Evolutionary conservation across 305 asterid species (phyloP).

Genomic region (Fraxinus xanthoxyloides): DNA sequence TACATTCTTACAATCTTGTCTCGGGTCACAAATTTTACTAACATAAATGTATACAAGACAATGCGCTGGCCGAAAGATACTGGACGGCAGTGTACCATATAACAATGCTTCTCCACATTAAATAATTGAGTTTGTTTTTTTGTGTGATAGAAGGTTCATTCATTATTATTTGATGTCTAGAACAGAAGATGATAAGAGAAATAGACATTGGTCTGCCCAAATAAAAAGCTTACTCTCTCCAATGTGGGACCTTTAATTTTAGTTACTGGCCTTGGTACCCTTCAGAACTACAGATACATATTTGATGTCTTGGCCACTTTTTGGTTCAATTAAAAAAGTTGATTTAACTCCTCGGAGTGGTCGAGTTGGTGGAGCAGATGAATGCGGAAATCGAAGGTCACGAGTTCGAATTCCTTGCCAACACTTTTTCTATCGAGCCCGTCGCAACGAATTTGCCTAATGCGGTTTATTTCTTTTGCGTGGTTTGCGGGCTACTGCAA

Average conservation of each 20-base stretch:
- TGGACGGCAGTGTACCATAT: neutral
- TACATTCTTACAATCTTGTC: neutral
- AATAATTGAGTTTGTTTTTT: slow-evolving; percentile 24
- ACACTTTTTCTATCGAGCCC: too few relatives aligned
- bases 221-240: neutral
- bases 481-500: too few relatives aligned
- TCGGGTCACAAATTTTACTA: neutral
- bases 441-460: too few relatives aligned
- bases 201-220: slow-evolving; percentile 4
- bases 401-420: too few relatives aligned
- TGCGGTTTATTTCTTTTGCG: too few relatives aligned
- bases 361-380: too few relatives aligned
- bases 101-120: neutral
- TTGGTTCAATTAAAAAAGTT: neutral
- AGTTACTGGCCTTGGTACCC: slow-evolving; percentile 20
- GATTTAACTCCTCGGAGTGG: too few relatives aligned
- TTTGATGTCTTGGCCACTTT: slow-evolving; percentile 5
- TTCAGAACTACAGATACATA: slow-evolving; percentile 12
- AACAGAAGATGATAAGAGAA: neutral
- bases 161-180: slow-evolving; percentile 14
- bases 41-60: neutral
- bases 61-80: neutral
- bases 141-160: slow-evolving; percentile 34
- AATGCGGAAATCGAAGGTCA: too few relatives aligned
- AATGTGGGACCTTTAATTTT: slow-evolving; percentile 18